phyloP scores from a whole-genome alignment of 495 filamentous ascomycete species.

The Cladorrhinum samala region DNA sequence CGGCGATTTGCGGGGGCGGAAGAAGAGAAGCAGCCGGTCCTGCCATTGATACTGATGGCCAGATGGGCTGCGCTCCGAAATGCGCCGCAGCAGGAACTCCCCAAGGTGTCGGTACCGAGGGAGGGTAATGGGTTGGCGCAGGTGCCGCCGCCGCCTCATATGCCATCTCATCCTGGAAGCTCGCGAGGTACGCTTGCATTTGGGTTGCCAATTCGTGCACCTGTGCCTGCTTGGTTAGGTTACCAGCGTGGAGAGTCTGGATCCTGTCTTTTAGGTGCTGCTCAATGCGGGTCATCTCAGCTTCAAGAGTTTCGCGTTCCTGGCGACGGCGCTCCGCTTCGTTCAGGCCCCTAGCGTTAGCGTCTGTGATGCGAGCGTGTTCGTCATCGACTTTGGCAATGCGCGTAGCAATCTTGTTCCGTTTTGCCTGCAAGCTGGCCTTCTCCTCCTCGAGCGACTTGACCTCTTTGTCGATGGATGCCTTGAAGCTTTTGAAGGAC shows the following conservation, averaged over 20 bases:
- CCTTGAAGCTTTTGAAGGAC: slow-evolving; percentile 55
- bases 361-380: slow-evolving; percentile 68
- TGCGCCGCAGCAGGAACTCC: slow-evolving; percentile 9
- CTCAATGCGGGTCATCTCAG: slow-evolving; percentile 58
- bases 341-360: slow-evolving; percentile 67
- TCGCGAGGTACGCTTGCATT: slow-evolving; percentile 34
- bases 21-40: slow-evolving; percentile 15
- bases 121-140: slow-evolving; percentile 15
- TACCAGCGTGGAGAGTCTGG: slow-evolving; percentile 28
- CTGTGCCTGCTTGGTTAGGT: slow-evolving; percentile 37
- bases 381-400: slow-evolving; percentile 72
- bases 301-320: slow-evolving; percentile 58
- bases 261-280: slow-evolving; percentile 34
- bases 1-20: slow-evolving; percentile 12
- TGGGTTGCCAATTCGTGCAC: slow-evolving; percentile 34
- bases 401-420: slow-evolving; percentile 70
- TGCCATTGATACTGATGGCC: slow-evolving; percentile 24
- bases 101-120: slow-evolving; percentile 21
- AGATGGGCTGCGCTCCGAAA: slow-evolving; percentile 15
- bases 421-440: slow-evolving; percentile 60
- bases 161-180: slow-evolving; percentile 27
- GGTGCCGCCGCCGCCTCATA: slow-evolving; percentile 1
- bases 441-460: slow-evolving; percentile 61
- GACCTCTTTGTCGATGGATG: slow-evolving; percentile 57
- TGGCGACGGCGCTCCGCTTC: slow-evolving; percentile 67